Evolutionary conservation across 176 grass and related monocot genomes (phyloP).

Genomic region (Otatea glauca): DNA sequence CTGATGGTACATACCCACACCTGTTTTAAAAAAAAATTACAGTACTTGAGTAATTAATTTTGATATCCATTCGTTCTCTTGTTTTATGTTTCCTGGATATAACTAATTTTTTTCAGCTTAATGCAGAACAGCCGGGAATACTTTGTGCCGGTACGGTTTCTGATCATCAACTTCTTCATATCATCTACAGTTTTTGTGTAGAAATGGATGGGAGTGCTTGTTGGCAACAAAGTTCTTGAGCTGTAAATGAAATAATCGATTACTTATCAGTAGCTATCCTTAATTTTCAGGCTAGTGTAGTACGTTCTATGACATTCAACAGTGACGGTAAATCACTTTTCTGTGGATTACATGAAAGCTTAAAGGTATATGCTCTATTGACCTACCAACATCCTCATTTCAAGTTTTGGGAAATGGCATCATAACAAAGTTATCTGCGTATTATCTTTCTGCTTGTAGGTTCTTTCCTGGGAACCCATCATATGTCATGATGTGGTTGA

Average conservation of each 20-base stretch:
- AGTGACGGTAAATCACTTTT: constrained; percentile 81
- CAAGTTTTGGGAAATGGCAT: not conserved
- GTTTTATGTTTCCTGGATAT: constrained; percentile 24
- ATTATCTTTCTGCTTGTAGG: constrained; percentile 60
- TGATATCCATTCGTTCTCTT: constrained; percentile 1
- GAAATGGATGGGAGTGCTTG: constrained; percentile 30
- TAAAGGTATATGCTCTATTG: constrained; percentile 69
- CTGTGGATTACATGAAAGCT: constrained; percentile 93
- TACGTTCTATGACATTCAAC: constrained; percentile 88
- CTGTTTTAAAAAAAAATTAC: not conserved
- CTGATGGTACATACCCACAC: constrained; percentile 23
- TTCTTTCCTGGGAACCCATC: constrained; percentile 92
- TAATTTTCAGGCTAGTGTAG: constrained; percentile 73
- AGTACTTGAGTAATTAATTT: constrained; percentile 28
- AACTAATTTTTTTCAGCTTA: constrained; percentile 46
- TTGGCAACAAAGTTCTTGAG: constrained; percentile 28
- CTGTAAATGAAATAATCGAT: constrained; percentile 32
- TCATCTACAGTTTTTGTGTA: constrained; percentile 38
- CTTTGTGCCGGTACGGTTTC: constrained; percentile 43
- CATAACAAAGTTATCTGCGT: not conserved
- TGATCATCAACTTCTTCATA: constrained; percentile 27
- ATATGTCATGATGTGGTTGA: constrained; percentile 79
- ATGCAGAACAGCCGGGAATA: constrained; percentile 56
- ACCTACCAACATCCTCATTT: constrained; percentile 13
- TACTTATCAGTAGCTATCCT: constrained; percentile 35